Conservation (phyloP, 1,284 basidiomycete species). For the Ganoderma leucocontextum region DNA sequence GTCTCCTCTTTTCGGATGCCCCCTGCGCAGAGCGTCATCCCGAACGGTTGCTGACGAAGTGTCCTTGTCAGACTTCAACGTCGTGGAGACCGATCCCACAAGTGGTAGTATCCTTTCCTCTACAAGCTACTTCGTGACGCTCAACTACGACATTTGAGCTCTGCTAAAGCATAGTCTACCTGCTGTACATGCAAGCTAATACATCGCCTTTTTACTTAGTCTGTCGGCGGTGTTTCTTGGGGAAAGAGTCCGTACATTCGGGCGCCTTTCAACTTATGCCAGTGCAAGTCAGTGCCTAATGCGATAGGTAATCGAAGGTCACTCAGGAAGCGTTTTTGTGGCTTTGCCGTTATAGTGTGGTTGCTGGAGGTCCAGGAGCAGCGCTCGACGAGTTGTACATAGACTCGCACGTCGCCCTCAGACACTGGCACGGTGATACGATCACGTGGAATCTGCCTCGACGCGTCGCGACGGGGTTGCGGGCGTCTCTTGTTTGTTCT, state of each 20-base stretch:
- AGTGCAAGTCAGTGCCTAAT: too few relatives aligned
- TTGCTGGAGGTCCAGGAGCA: too few relatives aligned
- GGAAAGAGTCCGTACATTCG: too few relatives aligned
- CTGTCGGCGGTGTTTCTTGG: too few relatives aligned
- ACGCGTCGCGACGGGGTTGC: neutral
- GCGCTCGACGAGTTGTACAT: too few relatives aligned
- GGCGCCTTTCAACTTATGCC: too few relatives aligned
- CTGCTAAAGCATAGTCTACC: neutral
- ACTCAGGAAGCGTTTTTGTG: too few relatives aligned
- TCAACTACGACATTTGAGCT: neutral
- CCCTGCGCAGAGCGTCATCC: neutral
- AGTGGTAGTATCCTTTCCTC: neutral
- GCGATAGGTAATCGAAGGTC: too few relatives aligned
- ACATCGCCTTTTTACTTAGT: too few relatives aligned
- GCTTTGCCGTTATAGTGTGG: too few relatives aligned
- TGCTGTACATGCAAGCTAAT: neutral
- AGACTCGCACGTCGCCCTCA: neutral
- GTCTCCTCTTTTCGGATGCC: too few relatives aligned
- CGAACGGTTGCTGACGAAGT: neutral
- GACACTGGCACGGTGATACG: neutral
- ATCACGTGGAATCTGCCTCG: neutral
- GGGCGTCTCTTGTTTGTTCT: neutral
- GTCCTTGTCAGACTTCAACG: neutral
- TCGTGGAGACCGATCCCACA: neutral
- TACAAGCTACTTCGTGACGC: slow-evolving; percentile 2